Conservation (phyloP, 139 green algal genomes). For the Astrephomene gubernaculifera region DNA sequence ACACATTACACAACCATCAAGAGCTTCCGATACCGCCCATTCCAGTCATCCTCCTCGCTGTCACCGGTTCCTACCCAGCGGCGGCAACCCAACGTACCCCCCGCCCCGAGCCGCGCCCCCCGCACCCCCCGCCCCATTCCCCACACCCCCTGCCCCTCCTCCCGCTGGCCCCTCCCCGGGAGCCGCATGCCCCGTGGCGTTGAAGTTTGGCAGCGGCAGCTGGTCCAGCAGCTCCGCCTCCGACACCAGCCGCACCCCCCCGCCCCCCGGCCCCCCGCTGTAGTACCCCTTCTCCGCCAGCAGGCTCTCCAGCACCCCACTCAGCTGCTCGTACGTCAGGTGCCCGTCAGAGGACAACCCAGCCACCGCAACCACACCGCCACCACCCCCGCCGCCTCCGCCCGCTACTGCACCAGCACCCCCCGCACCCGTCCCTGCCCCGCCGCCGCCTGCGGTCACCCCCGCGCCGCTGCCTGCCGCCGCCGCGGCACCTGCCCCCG, state of each 20-base stretch:
- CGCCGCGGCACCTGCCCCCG: too few relatives aligned
- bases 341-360: constrained; percentile 20
- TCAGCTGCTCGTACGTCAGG: constrained; percentile 56
- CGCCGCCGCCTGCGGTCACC: neutral
- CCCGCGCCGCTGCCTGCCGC: neutral
- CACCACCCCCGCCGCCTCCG: neutral
- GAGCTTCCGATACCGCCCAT: too few relatives aligned
- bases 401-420: neutral
- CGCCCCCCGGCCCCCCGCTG: neutral
- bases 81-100: neutral
- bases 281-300: constrained; percentile 59
- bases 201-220: constrained; percentile 50
- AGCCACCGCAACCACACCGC: neutral
- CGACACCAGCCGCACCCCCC: constrained; percentile 4
- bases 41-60: too few relatives aligned
- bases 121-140: neutral
- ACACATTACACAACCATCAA: too few relatives aligned
- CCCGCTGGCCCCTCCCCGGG: neutral
- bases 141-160: neutral
- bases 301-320: constrained; percentile 50
- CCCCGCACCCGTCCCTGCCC: neutral
- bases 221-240: constrained; percentile 53
- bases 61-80: neutral
- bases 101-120: neutral
- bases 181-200: constrained; percentile 9